A percentile compares a stretch with the other conserved stretches of the same genome.
phyloP scores from a whole-genome alignment of 2,329 filamentous ascomycete species.

The Trichoderma guizhouense region DNA sequence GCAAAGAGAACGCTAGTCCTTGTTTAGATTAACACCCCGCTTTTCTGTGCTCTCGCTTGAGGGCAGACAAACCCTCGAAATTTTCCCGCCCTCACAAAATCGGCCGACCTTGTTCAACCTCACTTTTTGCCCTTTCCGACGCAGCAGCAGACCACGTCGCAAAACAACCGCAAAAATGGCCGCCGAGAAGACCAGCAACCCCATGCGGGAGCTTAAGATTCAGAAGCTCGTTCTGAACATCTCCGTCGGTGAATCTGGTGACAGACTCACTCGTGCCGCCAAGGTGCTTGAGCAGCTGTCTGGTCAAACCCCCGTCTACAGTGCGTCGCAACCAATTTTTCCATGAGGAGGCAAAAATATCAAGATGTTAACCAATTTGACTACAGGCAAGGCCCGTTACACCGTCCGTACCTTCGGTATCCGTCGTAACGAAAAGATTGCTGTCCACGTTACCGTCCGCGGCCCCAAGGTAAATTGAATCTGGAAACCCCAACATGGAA shows the following conservation, averaged over 20 bases:
- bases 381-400: slow-evolving; percentile 94
- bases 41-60: slow-evolving; percentile 30
- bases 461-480: slow-evolving; percentile 64
- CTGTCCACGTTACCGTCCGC: slow-evolving; percentile 98
- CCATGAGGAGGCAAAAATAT: neutral
- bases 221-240: slow-evolving; percentile 99
- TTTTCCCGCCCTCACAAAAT: slow-evolving; percentile 38
- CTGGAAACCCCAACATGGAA: neutral
- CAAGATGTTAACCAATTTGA: neutral
- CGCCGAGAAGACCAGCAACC: slow-evolving; percentile 89
- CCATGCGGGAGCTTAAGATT: slow-evolving; percentile 99
- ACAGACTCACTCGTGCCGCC: slow-evolving; percentile 98
- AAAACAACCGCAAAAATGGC: slow-evolving; percentile 40
- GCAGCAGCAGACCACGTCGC: slow-evolving; percentile 35
- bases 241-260: slow-evolving; percentile 99
- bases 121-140: slow-evolving; percentile 31
- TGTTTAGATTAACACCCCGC: slow-evolving; percentile 20
- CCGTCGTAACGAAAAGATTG: slow-evolving; percentile 99
- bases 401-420: slow-evolving; percentile 99
- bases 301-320: slow-evolving; percentile 99
- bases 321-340: slow-evolving; percentile 49
- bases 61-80: slow-evolving; percentile 43
- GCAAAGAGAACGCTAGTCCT: slow-evolving; percentile 26
- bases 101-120: slow-evolving; percentile 24
- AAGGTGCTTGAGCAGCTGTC: slow-evolving; percentile 99